These are phyloP conservation scores for Aphanomyces astaci DNA, from an alignment of 352 stramenopile species.

Conservation along the genomic window DNA sequence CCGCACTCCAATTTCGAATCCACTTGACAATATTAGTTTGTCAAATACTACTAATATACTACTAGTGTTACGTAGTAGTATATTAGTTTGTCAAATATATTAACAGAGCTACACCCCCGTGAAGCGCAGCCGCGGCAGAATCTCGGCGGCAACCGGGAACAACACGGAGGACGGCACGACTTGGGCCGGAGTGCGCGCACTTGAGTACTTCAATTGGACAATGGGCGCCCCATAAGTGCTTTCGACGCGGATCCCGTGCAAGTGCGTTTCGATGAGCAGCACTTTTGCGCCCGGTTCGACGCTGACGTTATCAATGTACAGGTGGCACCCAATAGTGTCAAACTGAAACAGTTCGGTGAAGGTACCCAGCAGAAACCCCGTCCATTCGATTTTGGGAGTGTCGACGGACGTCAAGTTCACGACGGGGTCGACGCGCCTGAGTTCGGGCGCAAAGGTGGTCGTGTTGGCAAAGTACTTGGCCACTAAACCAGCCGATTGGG, in stretches of 20 bases:
- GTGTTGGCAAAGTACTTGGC: conserved; percentile 33
- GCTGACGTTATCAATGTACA: background rate
- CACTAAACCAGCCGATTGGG: conserved; percentile 24
- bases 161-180: conserved; percentile 27
- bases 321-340: background rate
- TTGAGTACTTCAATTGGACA: conserved; percentile 30
- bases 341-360: conserved; percentile 8
- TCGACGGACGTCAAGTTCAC: background rate
- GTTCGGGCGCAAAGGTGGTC: background rate
- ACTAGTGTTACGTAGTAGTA: too few species aligned
- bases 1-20: too few species aligned
- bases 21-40: too few species aligned
- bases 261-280: conserved; percentile 26
- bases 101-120: background rate
- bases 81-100: too few species aligned
- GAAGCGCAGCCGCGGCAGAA: conserved; percentile 24
- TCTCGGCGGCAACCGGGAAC: conserved; percentile 28
- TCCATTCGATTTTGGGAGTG: conserved; percentile 18
- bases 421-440: background rate
- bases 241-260: conserved; percentile 42
- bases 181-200: conserved; percentile 25
- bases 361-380: conserved; percentile 11
- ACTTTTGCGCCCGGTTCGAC: conserved; percentile 5
- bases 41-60: too few species aligned
- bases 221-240: conserved; percentile 18